Evolutionary conservation across 371 early-diverging fungal species (phyloP).

Genomic region (Apophysomyces elegans): DNA sequence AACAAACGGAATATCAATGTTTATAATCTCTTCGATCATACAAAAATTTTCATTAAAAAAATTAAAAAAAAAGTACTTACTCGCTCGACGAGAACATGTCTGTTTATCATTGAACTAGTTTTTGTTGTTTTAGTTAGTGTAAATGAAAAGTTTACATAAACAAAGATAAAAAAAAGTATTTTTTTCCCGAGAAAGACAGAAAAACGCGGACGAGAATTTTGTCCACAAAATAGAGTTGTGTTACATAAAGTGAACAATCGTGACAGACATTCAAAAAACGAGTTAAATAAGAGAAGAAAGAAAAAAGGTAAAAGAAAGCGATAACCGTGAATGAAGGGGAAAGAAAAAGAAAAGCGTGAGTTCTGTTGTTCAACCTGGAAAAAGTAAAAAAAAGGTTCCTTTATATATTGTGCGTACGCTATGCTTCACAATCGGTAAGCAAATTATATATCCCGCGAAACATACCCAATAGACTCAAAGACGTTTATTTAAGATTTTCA

Average conservation of each 20-base stretch:
- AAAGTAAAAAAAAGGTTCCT: not conserved
- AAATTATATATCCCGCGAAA: constrained; percentile 27
- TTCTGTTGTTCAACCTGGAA: not conserved
- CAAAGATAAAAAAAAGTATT: not conserved
- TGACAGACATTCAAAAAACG: too few species aligned
- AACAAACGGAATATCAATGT: constrained; percentile 8
- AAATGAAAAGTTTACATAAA: constrained; percentile 3
- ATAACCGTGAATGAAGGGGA: not conserved
- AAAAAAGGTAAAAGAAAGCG: not conserved
- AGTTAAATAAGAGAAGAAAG: not conserved
- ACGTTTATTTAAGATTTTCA: not conserved
- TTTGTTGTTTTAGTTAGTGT: not conserved
- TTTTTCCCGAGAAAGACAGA: not conserved
- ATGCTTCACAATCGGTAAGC: constrained; percentile 14
- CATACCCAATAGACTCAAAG: constrained; percentile 29
- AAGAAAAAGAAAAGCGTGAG: constrained; percentile 8
- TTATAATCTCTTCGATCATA: not conserved
- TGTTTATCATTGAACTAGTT: not conserved
- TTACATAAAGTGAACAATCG: not conserved
- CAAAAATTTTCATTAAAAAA: not conserved
- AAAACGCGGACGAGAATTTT: not conserved
- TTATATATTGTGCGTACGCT: constrained; percentile 7
- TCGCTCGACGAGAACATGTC: not conserved
- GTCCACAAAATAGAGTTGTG: constrained; percentile 4
- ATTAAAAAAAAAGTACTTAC: not conserved